Base-by-base conservation (phyloP, 1,139 yeast genomes). In the Candida sanyaensis region DNA sequence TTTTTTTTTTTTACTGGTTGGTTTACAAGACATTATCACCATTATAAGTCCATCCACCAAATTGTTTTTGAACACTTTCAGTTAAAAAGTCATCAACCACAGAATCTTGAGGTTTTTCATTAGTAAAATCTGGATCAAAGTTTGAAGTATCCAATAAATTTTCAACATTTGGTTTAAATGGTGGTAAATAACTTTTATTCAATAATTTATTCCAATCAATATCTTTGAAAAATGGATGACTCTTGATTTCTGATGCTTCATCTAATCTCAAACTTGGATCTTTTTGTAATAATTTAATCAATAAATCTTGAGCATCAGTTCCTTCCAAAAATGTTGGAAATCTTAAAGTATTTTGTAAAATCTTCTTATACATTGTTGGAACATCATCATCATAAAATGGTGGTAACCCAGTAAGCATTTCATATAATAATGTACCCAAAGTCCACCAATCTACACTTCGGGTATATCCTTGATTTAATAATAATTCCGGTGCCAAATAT, bases 361-460 rank as follows among this genome's bases (percentile, higher is more conserved):
- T 93, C 72, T 92, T 93, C 62, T 89, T 84, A 72, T 93, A 93
- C 99, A 93, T 93, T 45, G 85, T 84, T 50, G 91, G 87, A n/a
- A 88, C 87, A 67, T 92, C 93, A 62, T 91, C 97, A 62, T 92
- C 98, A 64, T 89, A 93, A 64, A 91, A 93, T 42, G 97, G 97
- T 7, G 99, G 99, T 55, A 93, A 77, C 0, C 98, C 97, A 2
- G 97, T 91, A 54, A 95, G 79, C 99, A 93, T 93, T 66, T 93
- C 99, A 65, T 88, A 93, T 41, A 93, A 75, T 44, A 93, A 76
- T 34, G 93, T 93, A 33, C 99, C 99, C 55, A 93, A 75, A 1
- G 98, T 93, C 99, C 99, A 93, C 85, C 96, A 93, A 69, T 93
- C 99, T 36, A 93, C 98, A 60, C 88, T 86, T 65, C 96, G 83